Evolutionary conservation across 805 yeast genomes (phyloP).

Genomic region (Candida qinlingensis): DNA sequence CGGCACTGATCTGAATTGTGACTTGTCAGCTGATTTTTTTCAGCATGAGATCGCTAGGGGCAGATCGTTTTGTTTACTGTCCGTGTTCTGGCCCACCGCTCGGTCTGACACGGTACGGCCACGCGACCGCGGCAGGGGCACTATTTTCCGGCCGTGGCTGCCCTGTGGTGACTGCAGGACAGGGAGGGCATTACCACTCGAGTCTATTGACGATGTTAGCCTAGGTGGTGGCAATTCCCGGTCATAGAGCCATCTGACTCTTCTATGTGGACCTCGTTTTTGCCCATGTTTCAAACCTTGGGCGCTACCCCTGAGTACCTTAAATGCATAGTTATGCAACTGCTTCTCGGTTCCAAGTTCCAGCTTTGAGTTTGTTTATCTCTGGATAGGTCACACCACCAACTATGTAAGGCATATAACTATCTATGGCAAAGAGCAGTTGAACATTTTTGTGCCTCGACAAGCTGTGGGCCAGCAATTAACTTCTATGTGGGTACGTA

Average conservation of each 20-base stretch:
- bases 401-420: too few species aligned
- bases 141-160: background rate
- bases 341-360: background rate
- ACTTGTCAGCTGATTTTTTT: background rate
- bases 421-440: too few species aligned
- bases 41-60: background rate
- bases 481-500: too few species aligned
- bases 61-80: background rate
- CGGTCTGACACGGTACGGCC: background rate
- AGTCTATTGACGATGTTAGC: too few species aligned
- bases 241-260: too few species aligned
- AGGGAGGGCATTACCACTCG: too few species aligned
- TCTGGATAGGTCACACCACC: too few species aligned
- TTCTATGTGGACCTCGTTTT: too few species aligned
- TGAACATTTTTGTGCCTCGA: too few species aligned
- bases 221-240: too few species aligned
- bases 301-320: constrained; percentile 4
- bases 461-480: too few species aligned
- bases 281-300: too few species aligned
- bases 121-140: background rate
- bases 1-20: background rate
- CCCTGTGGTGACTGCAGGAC: background rate
- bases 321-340: background rate
- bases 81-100: background rate
- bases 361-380: background rate